Percentiles rank a stretch among this genome's conserved stretches.
Evolutionary conservation across 768 basidiomycete genomes (phyloP).

Genomic region (Rhodosporidiobolus odoratus): DNA sequence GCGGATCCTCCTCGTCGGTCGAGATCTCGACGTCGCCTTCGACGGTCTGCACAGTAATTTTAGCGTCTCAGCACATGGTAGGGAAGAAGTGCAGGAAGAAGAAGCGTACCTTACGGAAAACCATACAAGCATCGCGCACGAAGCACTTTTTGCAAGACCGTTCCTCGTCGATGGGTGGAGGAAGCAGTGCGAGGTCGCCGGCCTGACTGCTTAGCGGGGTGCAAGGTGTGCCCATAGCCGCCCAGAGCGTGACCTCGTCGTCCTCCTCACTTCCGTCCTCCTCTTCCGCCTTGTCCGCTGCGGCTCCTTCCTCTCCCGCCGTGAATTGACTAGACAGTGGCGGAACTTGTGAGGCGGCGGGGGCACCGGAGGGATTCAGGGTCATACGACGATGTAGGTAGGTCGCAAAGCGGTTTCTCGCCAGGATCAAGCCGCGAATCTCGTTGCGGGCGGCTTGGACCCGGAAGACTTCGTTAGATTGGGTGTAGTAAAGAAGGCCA

Average conservation of each 20-base stretch:
- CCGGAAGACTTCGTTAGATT: slow-evolving; percentile 75
- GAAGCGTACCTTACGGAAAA: slow-evolving; percentile 71
- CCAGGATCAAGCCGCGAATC: slow-evolving; percentile 70
- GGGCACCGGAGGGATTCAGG: neutral
- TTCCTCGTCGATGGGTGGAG: slow-evolving; percentile 77
- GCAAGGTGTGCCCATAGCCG: neutral
- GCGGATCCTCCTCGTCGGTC: slow-evolving; percentile 49
- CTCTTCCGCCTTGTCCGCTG: slow-evolving; percentile 26
- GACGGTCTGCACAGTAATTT: slow-evolving; percentile 55
- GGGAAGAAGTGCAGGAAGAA: neutral
- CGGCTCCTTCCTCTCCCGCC: slow-evolving; percentile 4
- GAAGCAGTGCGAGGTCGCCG: slow-evolving; percentile 58
- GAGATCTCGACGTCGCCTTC: slow-evolving; percentile 60
- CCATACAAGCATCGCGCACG: slow-evolving; percentile 78
- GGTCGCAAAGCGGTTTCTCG: slow-evolving; percentile 75
- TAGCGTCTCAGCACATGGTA: neutral
- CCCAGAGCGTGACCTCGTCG: slow-evolving; percentile 15
- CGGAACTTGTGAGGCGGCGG: neutral
- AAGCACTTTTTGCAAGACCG: slow-evolving; percentile 75
- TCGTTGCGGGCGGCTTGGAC: slow-evolving; percentile 78
- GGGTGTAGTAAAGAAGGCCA: slow-evolving; percentile 90
- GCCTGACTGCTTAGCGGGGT: neutral
- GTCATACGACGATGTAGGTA: slow-evolving; percentile 47
- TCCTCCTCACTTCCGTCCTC: slow-evolving; percentile 37
- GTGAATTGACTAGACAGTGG: neutral